Percentiles rank a stretch among this genome's conserved stretches.
These are phyloP conservation scores for Herpetomonas tarakana DNA, from an alignment of 208 protist species.

Conservation along the genomic window DNA sequence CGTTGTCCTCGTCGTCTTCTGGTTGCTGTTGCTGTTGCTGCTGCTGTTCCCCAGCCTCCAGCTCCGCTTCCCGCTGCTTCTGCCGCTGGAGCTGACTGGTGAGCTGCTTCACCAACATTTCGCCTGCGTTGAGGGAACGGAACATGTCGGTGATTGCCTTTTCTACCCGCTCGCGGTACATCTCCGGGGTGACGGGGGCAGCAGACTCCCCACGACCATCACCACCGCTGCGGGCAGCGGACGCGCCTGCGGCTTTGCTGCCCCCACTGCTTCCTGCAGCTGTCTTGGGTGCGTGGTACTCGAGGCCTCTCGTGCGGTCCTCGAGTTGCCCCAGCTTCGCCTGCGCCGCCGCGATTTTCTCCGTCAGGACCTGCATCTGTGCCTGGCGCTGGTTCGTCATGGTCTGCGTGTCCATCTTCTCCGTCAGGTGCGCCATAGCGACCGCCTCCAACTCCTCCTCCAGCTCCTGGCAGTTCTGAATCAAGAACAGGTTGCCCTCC, in stretches of 20 bases:
- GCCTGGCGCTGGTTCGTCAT: constrained; percentile 78
- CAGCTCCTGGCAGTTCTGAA: constrained; percentile 94
- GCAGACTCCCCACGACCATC: neutral
- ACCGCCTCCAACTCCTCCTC: constrained; percentile 94
- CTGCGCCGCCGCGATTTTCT: constrained; percentile 73
- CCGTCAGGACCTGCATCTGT: constrained; percentile 83
- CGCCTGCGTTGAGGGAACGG: constrained; percentile 39
- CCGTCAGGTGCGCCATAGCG: constrained; percentile 73
- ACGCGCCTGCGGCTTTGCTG: neutral
- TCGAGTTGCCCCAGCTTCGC: constrained; percentile 69
- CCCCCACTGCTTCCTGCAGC: neutral
- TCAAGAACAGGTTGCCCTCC: constrained; percentile 96
- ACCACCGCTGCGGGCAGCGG: no score
- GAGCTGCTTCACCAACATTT: constrained; percentile 22
- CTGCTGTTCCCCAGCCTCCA: neutral
- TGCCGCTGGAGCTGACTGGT: constrained; percentile 13
- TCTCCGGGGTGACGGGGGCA: constrained; percentile 45
- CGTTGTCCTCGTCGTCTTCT: no score
- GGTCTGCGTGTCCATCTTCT: constrained; percentile 81
- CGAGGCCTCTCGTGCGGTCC: constrained; percentile 54
- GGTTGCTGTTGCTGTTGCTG: no score
- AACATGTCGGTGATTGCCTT: constrained; percentile 67
- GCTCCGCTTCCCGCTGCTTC: neutral
- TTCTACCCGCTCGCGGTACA: constrained; percentile 68
- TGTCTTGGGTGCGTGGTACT: constrained; percentile 20